phyloP scores from a whole-genome alignment of 441 rosid species.

The Biscutella auriculata region DNA sequence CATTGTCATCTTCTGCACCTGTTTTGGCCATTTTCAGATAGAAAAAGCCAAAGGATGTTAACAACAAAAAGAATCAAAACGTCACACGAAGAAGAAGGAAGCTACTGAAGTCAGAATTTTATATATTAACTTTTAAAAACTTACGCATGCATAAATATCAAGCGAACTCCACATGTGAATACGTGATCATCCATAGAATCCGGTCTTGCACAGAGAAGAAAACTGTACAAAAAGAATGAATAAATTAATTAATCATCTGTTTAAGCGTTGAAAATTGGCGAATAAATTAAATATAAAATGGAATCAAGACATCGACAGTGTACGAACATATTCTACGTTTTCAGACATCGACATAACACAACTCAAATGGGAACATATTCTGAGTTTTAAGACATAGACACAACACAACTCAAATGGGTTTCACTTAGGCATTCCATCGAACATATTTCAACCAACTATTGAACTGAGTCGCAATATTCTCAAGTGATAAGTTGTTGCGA shows the following conservation, averaged over 20 bases:
- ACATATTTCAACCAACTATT: neutral
- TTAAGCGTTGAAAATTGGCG: neutral
- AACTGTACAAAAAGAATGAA: neutral
- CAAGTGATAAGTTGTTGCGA: too few relatives aligned
- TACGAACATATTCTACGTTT: neutral
- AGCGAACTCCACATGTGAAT: conserved; percentile 11
- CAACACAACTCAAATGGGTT: neutral
- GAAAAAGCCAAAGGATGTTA: neutral
- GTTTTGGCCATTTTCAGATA: conserved; percentile 7
- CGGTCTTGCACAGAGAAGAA: conserved; percentile 1
- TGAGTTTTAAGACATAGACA: neutral
- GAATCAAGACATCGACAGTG: neutral
- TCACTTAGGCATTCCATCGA: conserved; percentile 11
- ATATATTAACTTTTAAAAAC: neutral
- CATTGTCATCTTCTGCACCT: conserved; percentile 20
- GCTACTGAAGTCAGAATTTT: neutral
- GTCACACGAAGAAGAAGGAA: conserved; percentile 1
- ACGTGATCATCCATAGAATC: conserved; percentile 7
- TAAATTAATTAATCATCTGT: neutral
- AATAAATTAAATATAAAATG: neutral
- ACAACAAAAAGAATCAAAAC: neutral
- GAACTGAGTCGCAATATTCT: too few relatives aligned
- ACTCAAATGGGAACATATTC: too few relatives aligned
- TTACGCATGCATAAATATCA: neutral
- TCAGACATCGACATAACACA: too few relatives aligned